Conservation (phyloP, 495 filamentous ascomycete genomes). For the Apodospora peruviana region DNA sequence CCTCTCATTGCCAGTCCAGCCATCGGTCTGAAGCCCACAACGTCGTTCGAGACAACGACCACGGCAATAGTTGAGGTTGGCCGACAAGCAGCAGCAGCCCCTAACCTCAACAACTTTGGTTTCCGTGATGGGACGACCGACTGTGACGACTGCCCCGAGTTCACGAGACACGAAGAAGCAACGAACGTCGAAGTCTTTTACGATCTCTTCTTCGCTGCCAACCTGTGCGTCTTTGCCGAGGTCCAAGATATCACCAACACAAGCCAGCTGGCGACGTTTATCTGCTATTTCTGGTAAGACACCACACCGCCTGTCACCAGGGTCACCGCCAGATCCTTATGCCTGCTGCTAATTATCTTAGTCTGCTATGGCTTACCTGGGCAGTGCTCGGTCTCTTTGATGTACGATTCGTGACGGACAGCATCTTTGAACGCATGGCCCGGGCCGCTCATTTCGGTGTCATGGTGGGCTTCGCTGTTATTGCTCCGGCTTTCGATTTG, state of each 20-base stretch:
- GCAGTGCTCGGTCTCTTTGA: slow-evolving; percentile 63
- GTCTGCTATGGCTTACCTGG: slow-evolving; percentile 69
- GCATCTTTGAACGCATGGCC: slow-evolving; percentile 53
- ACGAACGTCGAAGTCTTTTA: slow-evolving; percentile 44
- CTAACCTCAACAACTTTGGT: neutral
- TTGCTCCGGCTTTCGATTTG: slow-evolving; percentile 34
- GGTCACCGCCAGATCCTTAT: too few relatives aligned
- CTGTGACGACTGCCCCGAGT: neutral
- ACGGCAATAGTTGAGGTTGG: too few relatives aligned
- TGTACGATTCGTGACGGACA: slow-evolving; percentile 61
- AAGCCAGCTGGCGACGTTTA: slow-evolving; percentile 35
- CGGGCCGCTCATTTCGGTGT: slow-evolving; percentile 57
- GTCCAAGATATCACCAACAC: slow-evolving; percentile 47
- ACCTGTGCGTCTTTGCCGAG: slow-evolving; percentile 57
- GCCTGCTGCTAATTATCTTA: slow-evolving; percentile 27
- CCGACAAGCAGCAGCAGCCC: neutral
- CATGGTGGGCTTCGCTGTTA: slow-evolving; percentile 59
- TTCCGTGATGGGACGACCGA: neutral
- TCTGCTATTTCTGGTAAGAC: slow-evolving; percentile 58
- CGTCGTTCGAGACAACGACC: neutral
- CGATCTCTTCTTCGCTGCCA: slow-evolving; percentile 66
- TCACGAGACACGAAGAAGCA: neutral
- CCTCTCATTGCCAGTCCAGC: neutral
- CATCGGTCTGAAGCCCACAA: neutral
- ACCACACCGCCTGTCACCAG: too few relatives aligned